Evolutionary conservation across 1,139 yeast species (phyloP), one percentile per base, ranked within the genome.

Genomic region (Entelexis paramagnoliae): DNA sequence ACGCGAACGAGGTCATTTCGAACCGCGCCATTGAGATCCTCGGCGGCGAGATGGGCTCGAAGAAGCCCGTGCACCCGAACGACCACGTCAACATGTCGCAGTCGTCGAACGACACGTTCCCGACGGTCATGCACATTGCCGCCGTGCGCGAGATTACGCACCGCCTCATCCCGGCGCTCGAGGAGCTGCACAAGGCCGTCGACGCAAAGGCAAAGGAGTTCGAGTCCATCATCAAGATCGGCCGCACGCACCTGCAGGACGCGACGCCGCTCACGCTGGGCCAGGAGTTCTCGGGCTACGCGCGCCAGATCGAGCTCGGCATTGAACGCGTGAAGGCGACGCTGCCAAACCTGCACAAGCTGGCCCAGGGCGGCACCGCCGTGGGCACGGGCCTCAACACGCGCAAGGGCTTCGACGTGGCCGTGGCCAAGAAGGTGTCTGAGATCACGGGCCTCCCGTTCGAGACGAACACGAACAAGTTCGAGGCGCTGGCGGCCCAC

Each of bases 361-460:
- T 91, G 63, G 98, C 98, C 51, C 98, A 91, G 76, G 98, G 98
- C 73, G 98, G 98, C 72, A 91, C 98, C 59, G 98, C 98, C 55
- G 98, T 91, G 53, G 98, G 98, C 63, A 91, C 98, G 53, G 98
- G 98, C 59, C 79, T 91, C 62, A 91, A 91, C 79, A 89, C 98
- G 70, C 82, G 70, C 66, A 78, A 79, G 67, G 97, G 97, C 19
- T 91, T 85, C 68, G 95, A 88, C 64, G 80, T 74, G 61, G 80
- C 83, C 64, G 79, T 91, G 60, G 95, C 96, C 55, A 79, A 75
- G 55, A 78, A 81, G 66, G 93, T 88, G 43, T 70, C 93, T 55
- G 77, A 78, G 62, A 78, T 87, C 69, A 87, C 97, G 51, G 96
- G 96, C 50, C 76, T 85, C 64, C 80, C 81, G 56, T 91, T 91